Conservation (phyloP, 2,329 filamentous ascomycete species). For the Clonostachys rhizophaga region DNA sequence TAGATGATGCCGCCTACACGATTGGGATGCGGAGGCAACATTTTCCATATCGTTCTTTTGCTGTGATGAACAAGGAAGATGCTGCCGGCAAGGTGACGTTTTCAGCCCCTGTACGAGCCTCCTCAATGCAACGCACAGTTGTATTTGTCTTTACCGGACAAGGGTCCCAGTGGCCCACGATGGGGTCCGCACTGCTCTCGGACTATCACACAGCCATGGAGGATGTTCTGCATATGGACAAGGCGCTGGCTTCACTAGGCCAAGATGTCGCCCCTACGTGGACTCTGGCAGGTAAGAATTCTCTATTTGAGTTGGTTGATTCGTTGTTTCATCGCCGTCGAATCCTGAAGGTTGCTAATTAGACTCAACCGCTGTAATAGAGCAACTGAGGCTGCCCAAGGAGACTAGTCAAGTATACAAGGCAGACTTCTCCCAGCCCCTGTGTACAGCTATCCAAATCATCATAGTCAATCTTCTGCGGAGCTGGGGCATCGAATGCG, state of each 20-base stretch:
- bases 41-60: neutral
- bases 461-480: constrained; percentile 28
- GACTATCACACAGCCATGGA: neutral
- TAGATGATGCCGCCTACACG: neutral
- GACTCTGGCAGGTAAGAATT: too few species aligned
- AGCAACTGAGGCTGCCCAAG: too few species aligned
- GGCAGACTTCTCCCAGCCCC: constrained; percentile 17
- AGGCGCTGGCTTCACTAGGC: neutral
- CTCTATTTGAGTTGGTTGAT: too few species aligned
- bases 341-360: too few species aligned
- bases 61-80: too few species aligned
- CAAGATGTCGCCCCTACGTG: too few species aligned
- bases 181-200: constrained; percentile 7
- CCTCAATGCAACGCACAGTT: neutral
- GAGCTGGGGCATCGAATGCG: constrained; percentile 16
- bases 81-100: too few species aligned
- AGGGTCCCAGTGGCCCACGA: constrained; percentile 15
- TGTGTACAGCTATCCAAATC: constrained; percentile 30
- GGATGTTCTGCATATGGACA: neutral
- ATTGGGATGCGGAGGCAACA: neutral
- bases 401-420: neutral
- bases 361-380: too few species aligned
- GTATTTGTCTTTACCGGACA: constrained; percentile 15
- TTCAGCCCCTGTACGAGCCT: neutral
- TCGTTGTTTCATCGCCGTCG: too few species aligned